Percentiles rank a stretch among this genome's conserved stretches.
Evolutionary conservation across 2,329 filamentous ascomycete genomes (phyloP).

Genomic region (Pseudogymnoascus verrucosus): DNA sequence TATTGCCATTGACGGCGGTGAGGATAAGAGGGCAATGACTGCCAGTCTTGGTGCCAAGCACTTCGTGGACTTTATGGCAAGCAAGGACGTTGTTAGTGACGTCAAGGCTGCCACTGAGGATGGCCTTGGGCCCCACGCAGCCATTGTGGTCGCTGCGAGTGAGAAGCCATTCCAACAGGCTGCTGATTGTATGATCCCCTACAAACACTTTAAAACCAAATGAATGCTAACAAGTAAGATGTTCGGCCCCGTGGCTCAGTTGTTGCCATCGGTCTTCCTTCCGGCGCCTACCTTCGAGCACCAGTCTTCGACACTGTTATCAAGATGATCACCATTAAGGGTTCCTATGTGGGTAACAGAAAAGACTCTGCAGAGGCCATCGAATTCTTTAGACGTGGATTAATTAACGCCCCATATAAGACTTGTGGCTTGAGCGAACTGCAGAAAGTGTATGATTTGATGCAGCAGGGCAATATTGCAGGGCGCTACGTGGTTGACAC

Average conservation of each 20-base stretch:
- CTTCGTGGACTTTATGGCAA: slow-evolving; percentile 74
- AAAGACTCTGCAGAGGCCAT: slow-evolving; percentile 81
- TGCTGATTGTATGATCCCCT: slow-evolving; percentile 36
- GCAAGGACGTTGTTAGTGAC: slow-evolving; percentile 71
- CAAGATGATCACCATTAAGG: slow-evolving; percentile 86
- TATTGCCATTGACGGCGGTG: slow-evolving; percentile 76
- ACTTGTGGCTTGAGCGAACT: slow-evolving; percentile 72
- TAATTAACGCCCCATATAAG: slow-evolving; percentile 86
- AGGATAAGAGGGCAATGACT: slow-evolving; percentile 69
- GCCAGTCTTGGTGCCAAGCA: slow-evolving; percentile 59
- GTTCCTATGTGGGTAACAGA: slow-evolving; percentile 88
- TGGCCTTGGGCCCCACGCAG: slow-evolving; percentile 81
- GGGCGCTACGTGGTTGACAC: slow-evolving; percentile 75
- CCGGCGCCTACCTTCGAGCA: slow-evolving; percentile 68
- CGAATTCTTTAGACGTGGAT: slow-evolving; percentile 78
- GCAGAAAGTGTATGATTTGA: slow-evolving; percentile 67
- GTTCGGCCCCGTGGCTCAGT: slow-evolving; percentile 75
- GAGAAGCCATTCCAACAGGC: slow-evolving; percentile 97
- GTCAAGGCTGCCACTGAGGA: slow-evolving; percentile 75
- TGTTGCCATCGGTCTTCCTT: slow-evolving; percentile 82
- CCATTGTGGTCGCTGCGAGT: slow-evolving; percentile 74
- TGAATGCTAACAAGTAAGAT: slow-evolving; percentile 43
- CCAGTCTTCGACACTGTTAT: slow-evolving; percentile 86
- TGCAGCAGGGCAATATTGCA: slow-evolving; percentile 61
- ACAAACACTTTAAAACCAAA: slow-evolving; percentile 4